Conservation (phyloP, 2,329 filamentous ascomycete species). For the Neopestalotiopsis sp. region DNA sequence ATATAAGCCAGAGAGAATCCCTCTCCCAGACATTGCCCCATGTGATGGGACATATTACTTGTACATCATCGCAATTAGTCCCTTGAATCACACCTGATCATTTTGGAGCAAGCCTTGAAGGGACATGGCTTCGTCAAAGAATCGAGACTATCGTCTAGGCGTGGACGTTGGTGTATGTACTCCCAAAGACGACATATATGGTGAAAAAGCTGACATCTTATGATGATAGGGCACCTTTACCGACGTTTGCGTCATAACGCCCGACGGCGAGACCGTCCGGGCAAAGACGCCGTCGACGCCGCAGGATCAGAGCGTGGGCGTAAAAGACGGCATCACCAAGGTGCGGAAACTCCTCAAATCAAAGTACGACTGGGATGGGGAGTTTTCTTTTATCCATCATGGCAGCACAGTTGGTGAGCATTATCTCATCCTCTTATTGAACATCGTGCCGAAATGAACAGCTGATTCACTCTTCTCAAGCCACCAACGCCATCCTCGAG, state of each 20-base stretch:
- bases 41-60: not conserved
- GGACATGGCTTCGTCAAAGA: slow-evolving; percentile 16
- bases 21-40: not conserved
- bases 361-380: slow-evolving; percentile 45
- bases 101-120: not conserved
- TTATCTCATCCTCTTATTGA: not conserved
- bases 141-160: slow-evolving; percentile 29
- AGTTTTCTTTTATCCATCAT: slow-evolving; percentile 53
- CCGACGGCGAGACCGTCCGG: slow-evolving; percentile 45
- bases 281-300: slow-evolving; percentile 51
- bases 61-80: not conserved
- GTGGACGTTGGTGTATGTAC: slow-evolving; percentile 31
- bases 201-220: not conserved
- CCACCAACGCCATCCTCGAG: slow-evolving; percentile 54
- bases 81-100: not conserved
- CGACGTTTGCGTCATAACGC: slow-evolving; percentile 52
- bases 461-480: slow-evolving; percentile 21
- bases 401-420: slow-evolving; percentile 46
- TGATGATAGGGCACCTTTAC: slow-evolving; percentile 46
- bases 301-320: slow-evolving; percentile 51
- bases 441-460: too few species aligned
- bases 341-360: slow-evolving; percentile 43
- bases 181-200: not conserved
- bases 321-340: slow-evolving; percentile 49
- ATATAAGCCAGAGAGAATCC: not conserved